Base-by-base conservation (phyloP, 1,139 yeast species). In the Torulaspora globosa region DNA sequence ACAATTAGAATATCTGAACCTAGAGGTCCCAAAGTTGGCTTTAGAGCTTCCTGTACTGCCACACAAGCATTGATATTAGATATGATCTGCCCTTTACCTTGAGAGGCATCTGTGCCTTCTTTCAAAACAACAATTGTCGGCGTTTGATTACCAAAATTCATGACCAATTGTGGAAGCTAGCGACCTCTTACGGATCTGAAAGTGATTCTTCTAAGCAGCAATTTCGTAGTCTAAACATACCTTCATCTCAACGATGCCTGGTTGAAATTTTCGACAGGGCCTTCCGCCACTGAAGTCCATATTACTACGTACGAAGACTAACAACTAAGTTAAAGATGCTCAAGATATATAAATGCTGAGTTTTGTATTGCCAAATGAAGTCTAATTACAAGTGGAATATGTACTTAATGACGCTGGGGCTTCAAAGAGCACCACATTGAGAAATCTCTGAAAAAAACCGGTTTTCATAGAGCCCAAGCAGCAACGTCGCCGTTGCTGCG, bases 31-130 rank as follows among this genome's bases (percentile, higher is more conserved):
- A 92, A 75, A 0, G 99, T 92, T 41, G 97, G 90, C 60, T 86
- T 84, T 61, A 92, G 76, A 30, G 97, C 88, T 59, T 92, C 98
- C 71, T 92, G 97, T 57, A 92, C 88, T 28, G 98, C 97, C 55
- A 90, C 70, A 71, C 98, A 92, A 6, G 98, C 97, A 73, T 90
- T 90, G 66, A 92, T 92, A 63, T 92, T 92, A 57, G 92, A 85
- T 60, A 92, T 82, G 56, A 88, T 85, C 72, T 94, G 98, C 26
- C 97, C 97, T 57, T 81, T 80, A 33, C 99, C 99, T 68, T 92
- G 99, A 11, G 96, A 86, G 29, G 95, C 73, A 65, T 92, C 98
- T 5, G 99, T 92, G 43, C 99, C 99, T 69, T 92, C 99, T 65
- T 90, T 90, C 53, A 92, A 80, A 46, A 92, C 98, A 58, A 92